Base-by-base conservation (phyloP, 2,329 filamentous ascomycete genomes). In the Cordyceps militaris region DNA sequence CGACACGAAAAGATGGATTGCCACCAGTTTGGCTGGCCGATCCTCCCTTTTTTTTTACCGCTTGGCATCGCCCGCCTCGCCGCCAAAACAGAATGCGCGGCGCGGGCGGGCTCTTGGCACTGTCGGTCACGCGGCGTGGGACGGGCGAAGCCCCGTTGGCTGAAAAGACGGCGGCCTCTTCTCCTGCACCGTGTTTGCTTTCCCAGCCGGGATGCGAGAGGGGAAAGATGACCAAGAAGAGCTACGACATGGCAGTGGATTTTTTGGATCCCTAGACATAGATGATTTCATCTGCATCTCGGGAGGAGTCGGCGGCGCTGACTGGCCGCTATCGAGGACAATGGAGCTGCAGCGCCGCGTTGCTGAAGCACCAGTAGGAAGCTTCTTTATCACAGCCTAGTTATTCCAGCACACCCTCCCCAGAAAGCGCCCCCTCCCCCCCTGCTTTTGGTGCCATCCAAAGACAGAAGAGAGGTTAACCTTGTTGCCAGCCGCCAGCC, bases 381-480 rank as follows among this genome's bases (percentile, higher is more conserved):
- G 38, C n/a, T 32, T 6, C 6, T 11, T 32, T 32, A 32, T 32
- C 11, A 6, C 44, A 47, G 44, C 44, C 44, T 19, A 34, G 16
- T 42, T 42, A n/a, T n/a, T n/a, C n/a, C 19, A 43, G 40, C 40
- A 24, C n/a, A 34, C 47, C 47, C n/a, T 30, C 47, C 30, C n/a
- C 3, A 10, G 16, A 43, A 53, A 19, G 11, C 26, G n/a, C n/a
- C n/a, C n/a, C n/a, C n/a, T n/a, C n/a, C n/a, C n/a, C 38, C 48
- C 28, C 28, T n/a, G 9, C 9, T 34, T 21, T 8, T 30, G 23
- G 40, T 26, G 40, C n/a, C 51, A 24, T 46, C 51, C 42, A 54
- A 54, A 46, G 51, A 54, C 30, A 54, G 30, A 28, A 40, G 40
- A 54, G 51, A 58, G 56, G 49, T 44, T 58, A 58, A 58, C 40